Evolutionary conservation across 2,329 filamentous ascomycete genomes (phyloP), one percentile per base, ranked within the genome.

Genomic region (Macrophomina tecta): DNA sequence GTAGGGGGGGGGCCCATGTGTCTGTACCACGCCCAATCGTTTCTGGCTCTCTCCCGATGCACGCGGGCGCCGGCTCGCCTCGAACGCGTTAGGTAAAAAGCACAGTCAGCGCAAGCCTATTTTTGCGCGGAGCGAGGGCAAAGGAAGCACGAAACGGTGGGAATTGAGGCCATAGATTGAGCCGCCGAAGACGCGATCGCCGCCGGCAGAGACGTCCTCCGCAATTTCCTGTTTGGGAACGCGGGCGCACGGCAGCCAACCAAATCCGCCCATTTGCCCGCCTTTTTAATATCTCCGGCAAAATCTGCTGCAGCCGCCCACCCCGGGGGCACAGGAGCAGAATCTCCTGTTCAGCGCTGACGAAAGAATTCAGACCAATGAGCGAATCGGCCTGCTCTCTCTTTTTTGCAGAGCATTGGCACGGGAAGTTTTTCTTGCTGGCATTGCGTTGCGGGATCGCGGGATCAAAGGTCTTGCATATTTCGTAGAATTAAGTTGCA

Each of bases 251-350:
- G 49, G 23, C 42, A 8, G 42, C 23, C 5, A n/a, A 4, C 2
- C 55, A 32, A 4, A 32, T 62, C 58, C 49, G 58, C 58, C 49
- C 58, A 42, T 62, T 45, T 62, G 45, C 58, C 45, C 7, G 5
- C 1, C 8, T n/a, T 48, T 49, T 62, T 18, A 62, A 62, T 62
- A 62, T 62, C 58, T 23, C 42, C 58, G 58, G 58, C 58, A 62
- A 38, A 49, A 49, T 6, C 16, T 36, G 2, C n/a, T 49, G 45
- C 45, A 30, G 58, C 45, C 18, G 18, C n/a, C 56, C 56, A 42
- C n/a, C 28, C 40, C 12, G 28, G 18, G 18, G 18, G 18, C 18
- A 18, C 18, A 18, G 18, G 18, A 18, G 18, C 18, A 18, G 18
- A 18, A n/a, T 8, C 11, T 18, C 23, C 18, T 49, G 2, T 8